These are phyloP conservation scores for Schwanniomyces yamadae DNA, from an alignment of 805 yeast genomes.

Conservation along the genomic window DNA sequence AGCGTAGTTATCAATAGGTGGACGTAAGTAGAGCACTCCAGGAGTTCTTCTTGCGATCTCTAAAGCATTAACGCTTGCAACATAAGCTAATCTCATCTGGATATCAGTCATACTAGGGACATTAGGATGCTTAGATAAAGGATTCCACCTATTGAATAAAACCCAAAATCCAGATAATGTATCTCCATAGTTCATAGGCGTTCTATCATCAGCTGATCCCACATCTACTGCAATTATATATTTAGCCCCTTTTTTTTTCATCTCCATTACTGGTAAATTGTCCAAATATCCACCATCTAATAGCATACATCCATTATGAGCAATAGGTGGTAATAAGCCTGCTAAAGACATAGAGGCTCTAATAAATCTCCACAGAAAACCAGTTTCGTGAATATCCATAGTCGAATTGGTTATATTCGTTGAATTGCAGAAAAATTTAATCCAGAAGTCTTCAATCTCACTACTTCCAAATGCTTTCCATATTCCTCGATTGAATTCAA, in stretches of 20 bases:
- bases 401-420: constrained; percentile 93
- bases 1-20: constrained; percentile 90
- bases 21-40: constrained; percentile 85
- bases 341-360: constrained; percentile 97
- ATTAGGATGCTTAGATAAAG: constrained; percentile 82
- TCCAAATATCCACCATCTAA: constrained; percentile 96
- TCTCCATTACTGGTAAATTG: constrained; percentile 87
- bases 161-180: constrained; percentile 93
- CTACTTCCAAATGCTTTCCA: constrained; percentile 94
- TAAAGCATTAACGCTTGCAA: constrained; percentile 89
- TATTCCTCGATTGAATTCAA: constrained; percentile 94
- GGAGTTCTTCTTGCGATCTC: constrained; percentile 82
- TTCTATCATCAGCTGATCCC: constrained; percentile 89
- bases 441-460: constrained; percentile 96
- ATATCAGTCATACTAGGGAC: constrained; percentile 95
- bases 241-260: constrained; percentile 86
- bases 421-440: constrained; percentile 82
- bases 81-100: constrained; percentile 90
- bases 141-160: constrained; percentile 80
- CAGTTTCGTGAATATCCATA: constrained; percentile 91
- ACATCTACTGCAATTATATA: constrained; percentile 92
- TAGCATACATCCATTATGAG: constrained; percentile 88
- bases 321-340: constrained; percentile 84
- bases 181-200: constrained; percentile 90
- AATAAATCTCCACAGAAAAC: constrained; percentile 93